These are phyloP conservation scores for Margaritispora aquatica DNA, from an alignment of 495 filamentous ascomycete genomes.

Conservation along the genomic window DNA sequence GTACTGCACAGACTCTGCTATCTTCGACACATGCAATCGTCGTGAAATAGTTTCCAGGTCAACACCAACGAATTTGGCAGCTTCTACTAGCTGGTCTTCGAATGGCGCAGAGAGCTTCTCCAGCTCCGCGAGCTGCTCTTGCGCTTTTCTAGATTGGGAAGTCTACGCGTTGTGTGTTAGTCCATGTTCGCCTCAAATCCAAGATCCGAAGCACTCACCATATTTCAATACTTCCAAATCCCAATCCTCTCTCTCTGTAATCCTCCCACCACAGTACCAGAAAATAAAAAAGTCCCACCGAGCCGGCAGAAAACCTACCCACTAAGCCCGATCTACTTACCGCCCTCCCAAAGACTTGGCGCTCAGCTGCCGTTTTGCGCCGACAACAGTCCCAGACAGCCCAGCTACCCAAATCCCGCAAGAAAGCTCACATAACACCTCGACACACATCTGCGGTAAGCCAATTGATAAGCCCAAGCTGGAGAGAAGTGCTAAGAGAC, in stretches of 20 bases:
- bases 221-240: neutral
- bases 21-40: conserved; percentile 30
- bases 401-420: conserved; percentile 2
- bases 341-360: conserved; percentile 2
- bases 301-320: neutral
- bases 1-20: conserved; percentile 13
- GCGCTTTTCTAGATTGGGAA: conserved; percentile 21
- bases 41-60: conserved; percentile 13
- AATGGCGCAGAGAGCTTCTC: conserved; percentile 23
- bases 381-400: conserved; percentile 1
- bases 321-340: neutral
- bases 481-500: neutral
- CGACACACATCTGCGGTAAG: conserved; percentile 13
- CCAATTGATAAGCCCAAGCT: conserved; percentile 15
- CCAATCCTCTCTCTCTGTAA: neutral
- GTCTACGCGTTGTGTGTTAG: conserved; percentile 11
- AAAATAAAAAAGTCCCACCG: conserved; percentile 1
- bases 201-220: neutral
- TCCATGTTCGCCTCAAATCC: neutral
- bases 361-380: conserved; percentile 2
- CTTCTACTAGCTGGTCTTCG: conserved; percentile 23
- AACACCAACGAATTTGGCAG: conserved; percentile 22
- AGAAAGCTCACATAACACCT: neutral
- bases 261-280: neutral
- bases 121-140: conserved; percentile 18